Evolutionary conservation across 495 filamentous ascomycete genomes (phyloP), one percentile per base, ranked within the genome.

Genomic region (Penicillium cosmopolitanum): DNA sequence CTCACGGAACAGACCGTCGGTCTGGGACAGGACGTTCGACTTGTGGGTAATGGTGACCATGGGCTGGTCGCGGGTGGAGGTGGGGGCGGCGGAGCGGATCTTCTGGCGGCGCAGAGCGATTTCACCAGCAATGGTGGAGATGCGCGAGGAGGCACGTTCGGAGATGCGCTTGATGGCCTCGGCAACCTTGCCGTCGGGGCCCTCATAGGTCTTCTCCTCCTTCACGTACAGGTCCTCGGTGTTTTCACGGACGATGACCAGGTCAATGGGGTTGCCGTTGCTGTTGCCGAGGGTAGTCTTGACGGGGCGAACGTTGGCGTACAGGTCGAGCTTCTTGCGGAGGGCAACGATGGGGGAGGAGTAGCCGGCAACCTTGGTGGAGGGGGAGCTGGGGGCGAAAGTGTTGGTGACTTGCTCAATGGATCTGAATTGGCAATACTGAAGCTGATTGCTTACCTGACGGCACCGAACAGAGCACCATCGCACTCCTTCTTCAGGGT

Each of bases 181-280:
- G 56, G 95, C 96, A 56, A 97, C 87, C 79, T 91, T 92, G 71
- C 91, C 89, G 25, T 80, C 77, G 56, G 86, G 82, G 46, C 82
- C 85, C 19, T 90, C 84, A 72, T 82, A 84, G 23, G 92, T 97
- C 67, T 77, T 82, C 79, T 98, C 95, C 76, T 98, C 92, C 80
- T 98, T 98, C 60, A 98, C 96, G 82, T 98, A 98, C 25, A 98
- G 82, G 69, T 98, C 95, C 79, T 98, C 95, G 53, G 95, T 98
- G 80, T 98, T 98, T 77, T 98, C 95, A 57, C 95, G 89, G 54
- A 98, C 95, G 63, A 97, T 98, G 70, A 98, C 95, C 66, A 98
- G 86, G 79, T 98, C 95, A 70, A 98, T 92, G 53, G 89, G 86
- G 19, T 76, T 77, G 53, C 80, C 81, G 38, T 79, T 75, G 70